Base-by-base conservation (phyloP, 805 yeast genomes). In the Yarrowia sp. region DNA sequence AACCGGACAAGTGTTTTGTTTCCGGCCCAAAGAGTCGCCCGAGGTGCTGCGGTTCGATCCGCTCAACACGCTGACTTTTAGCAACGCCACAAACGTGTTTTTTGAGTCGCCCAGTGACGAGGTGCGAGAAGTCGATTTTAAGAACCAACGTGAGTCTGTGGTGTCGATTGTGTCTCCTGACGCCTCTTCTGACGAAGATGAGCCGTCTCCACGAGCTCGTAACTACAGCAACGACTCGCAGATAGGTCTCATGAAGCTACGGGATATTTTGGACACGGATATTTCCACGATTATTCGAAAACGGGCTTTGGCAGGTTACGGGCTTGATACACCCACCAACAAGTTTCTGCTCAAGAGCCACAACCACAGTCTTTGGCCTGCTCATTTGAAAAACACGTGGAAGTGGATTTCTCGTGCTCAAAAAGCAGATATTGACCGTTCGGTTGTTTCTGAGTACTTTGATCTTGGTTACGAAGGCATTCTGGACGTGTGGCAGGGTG, bases 401-500 rank as follows among this genome's bases (percentile, higher is more conserved):
- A 86, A 88, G 71, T 93, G 98, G 98, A 76, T 93, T 33, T 83
- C 85, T 1, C 83, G 89, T 59, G 90, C 96, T 0, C 82, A 84
- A 63, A 84, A 83, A 44, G 81, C 89, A 1, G 85, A 85, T 4
- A 81, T 81, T 19, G 83, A 85, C 58, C 88, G 90, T 0, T 78
- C 87, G 1, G 87, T 90, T 88, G 78, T 83, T 2, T 81, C 88
- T 5, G 85, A 85, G 24, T 86, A 83, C 17, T 77, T 90, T 40
- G 97, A 93, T 72, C 80, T 93, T 33, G 92, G 96, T 1, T 92
- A 84, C 72, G 87, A 89, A 68, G 99, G 99, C 7, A 96, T 93
- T 2, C 75, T 85, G 28, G 96, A 96, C 10, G 85, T 93, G 36
- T 93, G 98, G 99, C 85, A 85, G 70, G 92, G 76, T 41, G 22